Conservation (phyloP, 1,139 yeast genomes). For the Yamadazyma oceani region DNA sequence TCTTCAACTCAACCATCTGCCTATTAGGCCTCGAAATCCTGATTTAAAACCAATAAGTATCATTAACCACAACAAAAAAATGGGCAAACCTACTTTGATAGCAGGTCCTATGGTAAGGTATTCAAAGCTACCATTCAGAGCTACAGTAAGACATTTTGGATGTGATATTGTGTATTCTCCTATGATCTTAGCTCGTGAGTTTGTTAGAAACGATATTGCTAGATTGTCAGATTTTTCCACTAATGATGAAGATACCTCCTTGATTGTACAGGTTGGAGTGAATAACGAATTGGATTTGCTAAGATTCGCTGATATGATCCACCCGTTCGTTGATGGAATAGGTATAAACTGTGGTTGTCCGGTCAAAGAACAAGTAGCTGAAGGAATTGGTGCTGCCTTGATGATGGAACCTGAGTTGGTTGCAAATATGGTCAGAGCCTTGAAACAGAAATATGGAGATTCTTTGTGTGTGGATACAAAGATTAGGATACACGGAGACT, state of each 20-base stretch:
- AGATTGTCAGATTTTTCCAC: slow-evolving; percentile 84
- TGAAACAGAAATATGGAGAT: slow-evolving; percentile 71
- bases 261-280: slow-evolving; percentile 89
- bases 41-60: slow-evolving; percentile 17
- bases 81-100: slow-evolving; percentile 63
- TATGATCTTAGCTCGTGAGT: slow-evolving; percentile 94
- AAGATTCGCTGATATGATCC: slow-evolving; percentile 84
- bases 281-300: slow-evolving; percentile 82
- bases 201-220: slow-evolving; percentile 82
- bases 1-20: background rate
- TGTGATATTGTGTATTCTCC: slow-evolving; percentile 91
- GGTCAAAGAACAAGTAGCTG: slow-evolving; percentile 88
- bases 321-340: slow-evolving; percentile 88
- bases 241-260: slow-evolving; percentile 62
- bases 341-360: slow-evolving; percentile 99
- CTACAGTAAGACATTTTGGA: slow-evolving; percentile 68
- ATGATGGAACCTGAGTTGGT: slow-evolving; percentile 84
- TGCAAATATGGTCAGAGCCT: slow-evolving; percentile 79
- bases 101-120: slow-evolving; percentile 99
- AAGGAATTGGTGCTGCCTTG: slow-evolving; percentile 95
- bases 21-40: background rate
- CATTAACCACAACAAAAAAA: slow-evolving; percentile 25
- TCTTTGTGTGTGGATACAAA: slow-evolving; percentile 80
- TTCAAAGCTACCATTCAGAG: slow-evolving; percentile 89
- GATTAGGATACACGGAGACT: slow-evolving; percentile 80